phyloP scores from a whole-genome alignment of 176 grass and related monocot species.

The Musa schizocarpa region DNA sequence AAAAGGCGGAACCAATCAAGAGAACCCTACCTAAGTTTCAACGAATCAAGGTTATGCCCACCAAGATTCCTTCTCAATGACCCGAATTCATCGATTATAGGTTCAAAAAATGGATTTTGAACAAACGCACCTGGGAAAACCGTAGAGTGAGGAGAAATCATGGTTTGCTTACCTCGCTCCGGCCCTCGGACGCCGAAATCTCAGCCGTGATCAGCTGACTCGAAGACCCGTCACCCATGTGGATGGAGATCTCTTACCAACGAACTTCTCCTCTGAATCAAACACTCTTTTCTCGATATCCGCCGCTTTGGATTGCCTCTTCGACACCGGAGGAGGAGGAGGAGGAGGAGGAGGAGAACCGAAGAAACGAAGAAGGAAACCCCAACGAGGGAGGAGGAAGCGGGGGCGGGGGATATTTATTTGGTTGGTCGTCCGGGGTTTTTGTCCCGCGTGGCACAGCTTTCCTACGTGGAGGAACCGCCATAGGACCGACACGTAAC shows the following conservation, averaged over 20 bases:
- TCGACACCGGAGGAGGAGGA: not conserved
- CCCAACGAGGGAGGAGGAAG: not conserved
- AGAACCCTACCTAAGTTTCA: not conserved
- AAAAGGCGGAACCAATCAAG: not conserved
- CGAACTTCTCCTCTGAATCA: not conserved
- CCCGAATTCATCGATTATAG: not conserved
- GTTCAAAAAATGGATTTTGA: not conserved
- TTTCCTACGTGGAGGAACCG: slow-evolving; percentile 48
- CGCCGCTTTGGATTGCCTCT: not conserved
- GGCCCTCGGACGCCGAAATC: not conserved
- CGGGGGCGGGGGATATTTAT: not conserved
- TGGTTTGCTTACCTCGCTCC: not conserved
- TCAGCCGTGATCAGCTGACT: not conserved
- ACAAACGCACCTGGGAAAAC: not conserved
- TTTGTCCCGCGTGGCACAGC: slow-evolving; percentile 57
- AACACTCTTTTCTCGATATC: not conserved
- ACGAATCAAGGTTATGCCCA: not conserved
- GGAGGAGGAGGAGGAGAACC: too few species aligned
- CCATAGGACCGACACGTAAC: slow-evolving; percentile 17
- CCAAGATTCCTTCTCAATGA: not conserved
- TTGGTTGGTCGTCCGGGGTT: not conserved
- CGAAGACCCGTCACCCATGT: not conserved
- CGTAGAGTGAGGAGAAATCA: not conserved
- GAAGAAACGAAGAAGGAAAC: not conserved
- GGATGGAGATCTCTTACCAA: too few species aligned